Evolutionary conservation across 1,139 yeast genomes (phyloP), one percentile per base, ranked within the genome.

Genomic region (Blastobotrys apis): DNA sequence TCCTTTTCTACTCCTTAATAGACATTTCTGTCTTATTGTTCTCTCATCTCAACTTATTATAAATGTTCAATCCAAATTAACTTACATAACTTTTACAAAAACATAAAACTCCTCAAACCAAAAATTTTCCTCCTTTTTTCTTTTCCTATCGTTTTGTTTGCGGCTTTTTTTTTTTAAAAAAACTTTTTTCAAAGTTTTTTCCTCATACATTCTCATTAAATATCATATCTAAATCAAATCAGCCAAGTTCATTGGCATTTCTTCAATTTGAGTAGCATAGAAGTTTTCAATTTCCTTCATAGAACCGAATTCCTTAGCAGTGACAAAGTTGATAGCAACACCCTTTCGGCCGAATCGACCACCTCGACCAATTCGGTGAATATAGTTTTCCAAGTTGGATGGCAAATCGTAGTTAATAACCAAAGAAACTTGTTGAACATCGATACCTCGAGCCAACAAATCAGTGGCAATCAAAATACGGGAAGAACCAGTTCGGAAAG

Each of bases 371-470:
- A 92, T 90, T 61, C 97, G 76, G 66, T 90, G 98, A 50, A 90
- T 78, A 63, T 90, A 90, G 68, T 86, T 90, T 63, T 88, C 97
- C 60, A 80, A 78, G 63, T 84, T 92, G 41, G 71, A 66, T 0
- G 97, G 97, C 53, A 92, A 67, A 63, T 90, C 97, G 66, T 87
- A 92, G 67, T 90, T 92, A 44, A 92, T 84, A 22, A 92, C 98
- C 47, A 90, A 70, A 0, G 96, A 86, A n/a, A 90, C 95, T 62
- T 90, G 97, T 67, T 90, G 98, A 22, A 90, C 97, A 65, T 90
- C 97, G 46, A 90, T 90, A 43, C 98, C 98, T 63, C 97, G 74
- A 1, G 98, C 97, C 95, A 96, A 88, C 37, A 92, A 94, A 65
- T 92, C 97, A 3, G 98, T 92, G 20, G 97, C 85, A 36, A 92